Evolutionary conservation across 352 stramenopile genomes (phyloP).

Genomic region (Phytophthora brassicae): DNA sequence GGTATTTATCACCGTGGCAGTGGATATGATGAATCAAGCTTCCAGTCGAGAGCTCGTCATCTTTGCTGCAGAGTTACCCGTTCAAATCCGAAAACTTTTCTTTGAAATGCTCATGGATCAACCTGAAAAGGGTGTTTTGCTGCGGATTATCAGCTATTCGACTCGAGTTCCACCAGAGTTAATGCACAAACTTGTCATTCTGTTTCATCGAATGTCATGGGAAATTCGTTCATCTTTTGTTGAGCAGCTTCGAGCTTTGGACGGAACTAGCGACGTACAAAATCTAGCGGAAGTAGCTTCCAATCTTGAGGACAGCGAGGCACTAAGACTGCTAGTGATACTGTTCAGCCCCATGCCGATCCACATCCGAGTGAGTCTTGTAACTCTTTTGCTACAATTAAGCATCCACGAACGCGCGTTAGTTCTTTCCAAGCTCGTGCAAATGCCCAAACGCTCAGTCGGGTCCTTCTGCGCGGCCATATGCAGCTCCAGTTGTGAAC

Average conservation of each 20-base stretch:
- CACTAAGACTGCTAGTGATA: slow-evolving; percentile 41
- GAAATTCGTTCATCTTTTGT: slow-evolving; percentile 54
- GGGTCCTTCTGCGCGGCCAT: slow-evolving; percentile 36
- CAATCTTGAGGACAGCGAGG: slow-evolving; percentile 37
- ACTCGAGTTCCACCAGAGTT: slow-evolving; percentile 39
- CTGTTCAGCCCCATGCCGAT: slow-evolving; percentile 47
- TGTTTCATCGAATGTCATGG: slow-evolving; percentile 56
- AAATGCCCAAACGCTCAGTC: slow-evolving; percentile 49
- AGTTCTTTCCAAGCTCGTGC: slow-evolving; percentile 29
- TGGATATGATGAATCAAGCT: slow-evolving; percentile 74
- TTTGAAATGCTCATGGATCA: slow-evolving; percentile 46
- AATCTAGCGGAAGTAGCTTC: slow-evolving; percentile 37
- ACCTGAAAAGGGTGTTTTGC: slow-evolving; percentile 56
- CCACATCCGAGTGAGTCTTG: slow-evolving; percentile 39
- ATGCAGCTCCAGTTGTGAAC: slow-evolving; percentile 27
- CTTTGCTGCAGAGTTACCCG: slow-evolving; percentile 51
- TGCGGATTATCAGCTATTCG: slow-evolving; percentile 61
- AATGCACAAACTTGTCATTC: slow-evolving; percentile 44
- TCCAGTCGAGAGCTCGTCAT: slow-evolving; percentile 64
- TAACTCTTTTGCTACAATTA: slow-evolving; percentile 35
- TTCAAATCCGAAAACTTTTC: slow-evolving; percentile 43
- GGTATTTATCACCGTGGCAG: slow-evolving; percentile 48
- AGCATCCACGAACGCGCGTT: slow-evolving; percentile 23
- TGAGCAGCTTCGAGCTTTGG: slow-evolving; percentile 59
- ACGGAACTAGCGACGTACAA: slow-evolving; percentile 37